Evolutionary conservation across 371 early-diverging fungal genomes (phyloP).

Genomic region (Circinella umbellata): DNA sequence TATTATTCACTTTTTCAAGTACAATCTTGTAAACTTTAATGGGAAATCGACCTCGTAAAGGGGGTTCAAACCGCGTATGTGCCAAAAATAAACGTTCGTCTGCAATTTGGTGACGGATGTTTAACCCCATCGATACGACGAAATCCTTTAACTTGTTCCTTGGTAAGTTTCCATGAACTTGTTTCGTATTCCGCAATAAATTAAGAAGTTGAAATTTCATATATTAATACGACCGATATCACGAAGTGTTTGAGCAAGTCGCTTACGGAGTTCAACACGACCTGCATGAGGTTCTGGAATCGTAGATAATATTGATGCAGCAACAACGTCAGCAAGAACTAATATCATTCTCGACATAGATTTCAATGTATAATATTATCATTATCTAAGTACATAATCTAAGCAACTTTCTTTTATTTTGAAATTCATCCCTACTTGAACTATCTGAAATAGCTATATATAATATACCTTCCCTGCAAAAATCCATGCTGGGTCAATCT

Average conservation of each 20-base stretch:
- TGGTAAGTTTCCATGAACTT: neutral
- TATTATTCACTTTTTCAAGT: conserved; percentile 43
- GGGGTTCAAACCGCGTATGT: conserved; percentile 42
- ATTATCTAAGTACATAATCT: too few relatives aligned
- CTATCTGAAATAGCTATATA: too few relatives aligned
- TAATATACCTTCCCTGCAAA: conserved; percentile 48
- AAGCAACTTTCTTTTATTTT: too few relatives aligned
- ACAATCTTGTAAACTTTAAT: conserved; percentile 29
- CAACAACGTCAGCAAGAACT: conserved; percentile 44
- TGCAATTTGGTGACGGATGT: conserved; percentile 42
- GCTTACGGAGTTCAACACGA: conserved; percentile 49
- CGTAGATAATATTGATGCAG: conserved; percentile 37
- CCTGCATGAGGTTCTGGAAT: conserved; percentile 44
- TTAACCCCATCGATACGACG: conserved; percentile 30
- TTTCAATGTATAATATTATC: neutral
- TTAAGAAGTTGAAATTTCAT: conserved; percentile 33
- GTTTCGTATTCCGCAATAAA: conserved; percentile 4
- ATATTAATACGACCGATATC: conserved; percentile 46
- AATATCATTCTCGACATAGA: conserved; percentile 38
- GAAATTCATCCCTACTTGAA: too few relatives aligned
- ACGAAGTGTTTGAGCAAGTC: conserved; percentile 40
- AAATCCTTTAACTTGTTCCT: conserved; percentile 30
- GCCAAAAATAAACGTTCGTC: conserved; percentile 35
- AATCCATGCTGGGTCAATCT: conserved; percentile 34
- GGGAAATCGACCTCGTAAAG: conserved; percentile 47